These are phyloP conservation scores for Periconia sp. DNA, from an alignment of 2,329 filamentous ascomycete genomes.

Conservation along the genomic window DNA sequence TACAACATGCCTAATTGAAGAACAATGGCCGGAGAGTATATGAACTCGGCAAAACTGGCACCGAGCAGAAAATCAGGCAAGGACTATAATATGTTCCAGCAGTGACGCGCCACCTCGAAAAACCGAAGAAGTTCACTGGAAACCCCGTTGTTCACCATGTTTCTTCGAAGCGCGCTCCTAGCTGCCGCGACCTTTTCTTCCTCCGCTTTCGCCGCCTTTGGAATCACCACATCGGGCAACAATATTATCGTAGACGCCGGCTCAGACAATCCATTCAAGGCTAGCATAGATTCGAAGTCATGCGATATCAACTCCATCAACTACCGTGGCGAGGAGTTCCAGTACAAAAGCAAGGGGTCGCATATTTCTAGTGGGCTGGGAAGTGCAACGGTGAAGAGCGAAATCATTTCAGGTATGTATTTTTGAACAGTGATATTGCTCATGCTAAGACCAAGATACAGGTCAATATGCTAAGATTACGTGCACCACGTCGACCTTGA, in stretches of 20 bases:
- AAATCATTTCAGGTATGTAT: conserved; percentile 30
- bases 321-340: conserved; percentile 61
- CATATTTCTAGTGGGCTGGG: conserved; percentile 63
- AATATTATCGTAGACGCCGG: conserved; percentile 40
- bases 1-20: neutral
- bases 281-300: conserved; percentile 47
- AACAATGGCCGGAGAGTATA: conserved; percentile 3
- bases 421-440: neutral
- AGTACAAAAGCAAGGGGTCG: conserved; percentile 55
- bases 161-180: conserved; percentile 25
- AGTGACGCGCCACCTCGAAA: neutral
- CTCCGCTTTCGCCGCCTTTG: conserved; percentile 38
- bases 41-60: conserved; percentile 23
- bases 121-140: neutral
- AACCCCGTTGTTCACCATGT: conserved; percentile 17
- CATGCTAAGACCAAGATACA: conserved; percentile 2
- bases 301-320: conserved; percentile 67
- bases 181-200: conserved; percentile 28
- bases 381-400: conserved; percentile 56
- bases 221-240: conserved; percentile 32
- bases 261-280: conserved; percentile 31
- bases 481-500: conserved; percentile 61
- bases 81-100: conserved; percentile 9
- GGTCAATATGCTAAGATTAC: conserved; percentile 61
- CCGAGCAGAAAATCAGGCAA: conserved; percentile 11